Evolutionary conservation across 2,329 filamentous ascomycete species (phyloP), one percentile per base, ranked within the genome.

Genomic region (Colletotrichum sojae): DNA sequence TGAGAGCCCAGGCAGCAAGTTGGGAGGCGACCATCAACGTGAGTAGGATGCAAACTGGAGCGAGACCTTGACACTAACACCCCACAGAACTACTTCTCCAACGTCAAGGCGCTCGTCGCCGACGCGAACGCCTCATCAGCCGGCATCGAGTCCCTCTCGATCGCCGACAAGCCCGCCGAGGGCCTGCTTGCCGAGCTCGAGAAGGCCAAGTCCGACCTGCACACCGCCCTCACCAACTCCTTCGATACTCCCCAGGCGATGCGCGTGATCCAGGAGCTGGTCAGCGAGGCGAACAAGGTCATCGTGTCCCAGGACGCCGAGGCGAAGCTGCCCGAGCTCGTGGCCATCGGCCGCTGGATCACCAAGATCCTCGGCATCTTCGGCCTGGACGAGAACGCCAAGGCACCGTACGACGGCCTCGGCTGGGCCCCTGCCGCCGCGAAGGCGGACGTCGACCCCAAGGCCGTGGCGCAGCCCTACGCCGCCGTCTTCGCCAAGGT

Each of bases 181-280:
- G 75, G 73, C 55, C 68, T 80, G 9, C 27, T 68, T n/a, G 67
- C 78, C 1, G 84, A 85, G 67, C 77, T 87, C 6, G 82, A 87
- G 58, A 84, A 88, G 67, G 86, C 88, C 10, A 84, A 90, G 79
- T 77, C 81, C 48, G 88, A 89, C 25, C 77, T 88, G 36, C 79
- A 88, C 40, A 76, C 79, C 1, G 91, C 92, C 2, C 85, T 98
- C 16, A 86, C 87, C 73, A 94, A 97, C 80, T 97, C 94, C 0
- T 97, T 98, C 78, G 92, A 98, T 79, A 98, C 95, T 0, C 90
- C 93, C 1, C 83, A 85, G 58, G 94, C 91, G 5, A 94, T 98
- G 92, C 87, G 88, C 56, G 83, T 90, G n/a, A 91, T 98, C 54
- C 89, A 90, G 2, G 90, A 93, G 64, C 83, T 98, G 25, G 91